Evolutionary conservation across 805 yeast species (phyloP).

Genomic region (Zygotorulaspora sp.): DNA sequence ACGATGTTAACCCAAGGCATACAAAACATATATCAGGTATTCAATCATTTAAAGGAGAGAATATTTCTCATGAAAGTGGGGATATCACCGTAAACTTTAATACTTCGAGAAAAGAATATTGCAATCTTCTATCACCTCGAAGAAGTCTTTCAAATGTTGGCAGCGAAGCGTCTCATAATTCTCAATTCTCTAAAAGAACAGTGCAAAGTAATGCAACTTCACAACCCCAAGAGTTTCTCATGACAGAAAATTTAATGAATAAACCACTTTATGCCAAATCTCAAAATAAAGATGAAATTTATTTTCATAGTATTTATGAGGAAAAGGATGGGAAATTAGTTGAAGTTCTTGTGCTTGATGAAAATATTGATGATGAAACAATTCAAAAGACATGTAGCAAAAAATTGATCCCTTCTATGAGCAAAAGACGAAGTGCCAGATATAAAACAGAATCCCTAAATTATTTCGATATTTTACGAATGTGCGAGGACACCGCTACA

Average conservation of each 20-base stretch:
- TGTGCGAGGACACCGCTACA: slow-evolving; percentile 32
- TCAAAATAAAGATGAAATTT: not conserved
- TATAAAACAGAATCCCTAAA: slow-evolving; percentile 6
- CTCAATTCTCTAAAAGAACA: slow-evolving; percentile 27
- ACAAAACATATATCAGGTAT: slow-evolving; percentile 8
- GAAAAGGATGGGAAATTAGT: slow-evolving; percentile 23
- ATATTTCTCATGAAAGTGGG: slow-evolving; percentile 6
- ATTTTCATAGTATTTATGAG: slow-evolving; percentile 12
- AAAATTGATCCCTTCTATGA: no score
- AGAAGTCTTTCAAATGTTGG: slow-evolving; percentile 27
- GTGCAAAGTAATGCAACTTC: slow-evolving; percentile 22
- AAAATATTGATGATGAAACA: slow-evolving; percentile 2
- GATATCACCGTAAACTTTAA: not conserved
- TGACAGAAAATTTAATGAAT: not conserved
- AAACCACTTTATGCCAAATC: not conserved
- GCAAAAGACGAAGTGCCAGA: no score
- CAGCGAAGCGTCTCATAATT: slow-evolving; percentile 25
- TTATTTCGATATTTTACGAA: slow-evolving; percentile 15
- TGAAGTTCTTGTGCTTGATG: slow-evolving; percentile 28
- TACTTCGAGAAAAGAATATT: not conserved
- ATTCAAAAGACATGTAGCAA: no score
- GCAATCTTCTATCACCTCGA: slow-evolving; percentile 19
- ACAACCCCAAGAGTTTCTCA: slow-evolving; percentile 10
- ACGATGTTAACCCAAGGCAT: not conserved
- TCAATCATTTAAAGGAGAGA: slow-evolving; percentile 9